Evolutionary conservation across 768 basidiomycete species (phyloP), one percentile per base, ranked within the genome.

Genomic region (Mycena maculata): DNA sequence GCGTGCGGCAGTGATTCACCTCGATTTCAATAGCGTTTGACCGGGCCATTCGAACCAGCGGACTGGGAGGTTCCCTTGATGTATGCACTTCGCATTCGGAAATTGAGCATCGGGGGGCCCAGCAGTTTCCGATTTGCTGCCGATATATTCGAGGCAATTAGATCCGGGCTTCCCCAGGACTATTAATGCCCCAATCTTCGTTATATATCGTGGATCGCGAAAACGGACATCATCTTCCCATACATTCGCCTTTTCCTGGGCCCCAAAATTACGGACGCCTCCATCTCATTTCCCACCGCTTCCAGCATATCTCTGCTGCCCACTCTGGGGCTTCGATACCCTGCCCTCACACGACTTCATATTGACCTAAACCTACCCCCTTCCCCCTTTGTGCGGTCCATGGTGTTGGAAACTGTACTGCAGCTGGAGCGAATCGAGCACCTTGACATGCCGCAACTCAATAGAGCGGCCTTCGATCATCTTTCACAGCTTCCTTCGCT

Each of bases 161-260:
- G 36, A 11, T 49, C 58, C 33, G 16, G 25, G 25, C 33, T 60
- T 28, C 58, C 58, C 31, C 18, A 12, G 23, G 36, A 49, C n/a
- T 25, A 39, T 47, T 33, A 49, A 3, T 60, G 58, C 13, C 58
- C 58, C 8, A n/a, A 52, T 23, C 50, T 52, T 33, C 50, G 50
- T 3, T 33, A 9, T 6, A 33, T 52, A 52, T 12, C n/a, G 1
- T 36, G 50, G 50, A n/a, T n/a, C 41, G 16, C 16, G 5, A 7
- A 15, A 6, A 15, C 16, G 6, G 16, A 5, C 3, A 20, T n/a
- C n/a, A n/a, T n/a, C 1, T 25, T 6, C 13, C 27, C 33, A 4
- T 39, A 38, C 38, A 7, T 36, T 12, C 54, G 13, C 41, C 39
- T 55, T 23, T 41, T 55, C 16, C 15, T 28, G 4, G 15, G 54